Evolutionary conservation across 1,284 basidiomycete genomes (phyloP), one percentile per base, ranked within the genome.

Genomic region (Sanghuangporus baumii): DNA sequence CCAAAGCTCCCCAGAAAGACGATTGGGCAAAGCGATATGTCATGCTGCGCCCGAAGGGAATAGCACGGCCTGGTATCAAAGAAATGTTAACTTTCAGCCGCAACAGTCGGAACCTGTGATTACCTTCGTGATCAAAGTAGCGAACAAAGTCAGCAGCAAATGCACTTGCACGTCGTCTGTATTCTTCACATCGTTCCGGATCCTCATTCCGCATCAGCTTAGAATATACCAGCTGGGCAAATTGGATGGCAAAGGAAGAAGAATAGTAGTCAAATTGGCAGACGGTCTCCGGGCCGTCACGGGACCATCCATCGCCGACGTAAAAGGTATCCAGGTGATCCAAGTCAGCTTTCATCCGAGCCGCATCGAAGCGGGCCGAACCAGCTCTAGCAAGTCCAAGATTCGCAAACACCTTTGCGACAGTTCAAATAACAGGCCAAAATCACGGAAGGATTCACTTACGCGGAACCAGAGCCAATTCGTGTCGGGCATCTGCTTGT

Each of bases 381-480:
- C 82, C 84, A 41, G 85, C 86, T 64, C 81, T 82, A 5, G 81
- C 81, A 23, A 91, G 74, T 2, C 87, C 89, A 11, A 91, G 80
- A 70, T 91, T 91, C n/a, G 88, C 84, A 68, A 90, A 90, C 0
- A 89, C 83, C 85, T 87, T 23, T 50, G 9, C 58, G 46, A 23
- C 16, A 23, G 37, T 37, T 26, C 18, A 51, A 23, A 55, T 31
- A n/a, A n/a, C n/a, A 31, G 6, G 16, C 12, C 31, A 3, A n/a
- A 14, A 18, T 37, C 52, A 8, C 5, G 31, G 20, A n/a, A 37
- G 6, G 2, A 16, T 20, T 14, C 8, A 38, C 81, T 56, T 64
- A 86, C 88, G 63, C 88, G 78, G 74, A 91, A 91, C 89, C 89
- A 91, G 4, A 92, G 77, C 88, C 89, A 91, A 70, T 91, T 91